A percentile compares a stretch with the other conserved stretches of the same genome.
Conservation (phyloP, 2,329 filamentous ascomycete species). For the Chaetomium olivaceum region DNA sequence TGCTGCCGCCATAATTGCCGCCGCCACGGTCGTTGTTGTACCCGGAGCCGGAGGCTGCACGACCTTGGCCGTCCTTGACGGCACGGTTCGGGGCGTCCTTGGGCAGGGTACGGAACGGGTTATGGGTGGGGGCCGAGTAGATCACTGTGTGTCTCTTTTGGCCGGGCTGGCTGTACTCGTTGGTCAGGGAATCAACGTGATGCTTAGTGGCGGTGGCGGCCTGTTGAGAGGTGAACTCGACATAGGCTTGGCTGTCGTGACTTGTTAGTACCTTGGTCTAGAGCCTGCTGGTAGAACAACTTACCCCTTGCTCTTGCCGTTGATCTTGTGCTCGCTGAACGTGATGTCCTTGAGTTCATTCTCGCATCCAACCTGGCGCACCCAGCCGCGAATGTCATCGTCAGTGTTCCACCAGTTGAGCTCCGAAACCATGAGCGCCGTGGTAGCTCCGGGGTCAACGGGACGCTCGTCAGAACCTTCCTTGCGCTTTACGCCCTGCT, state of each 20-base stretch:
- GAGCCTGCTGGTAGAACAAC: conserved; percentile 34
- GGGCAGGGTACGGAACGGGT: conserved; percentile 87
- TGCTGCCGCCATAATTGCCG: conserved; percentile 42
- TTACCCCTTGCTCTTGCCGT: conserved; percentile 97
- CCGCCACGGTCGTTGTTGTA: conserved; percentile 48
- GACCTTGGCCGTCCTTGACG: conserved; percentile 63
- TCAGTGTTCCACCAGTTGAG: conserved; percentile 97
- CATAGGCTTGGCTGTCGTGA: conserved; percentile 65
- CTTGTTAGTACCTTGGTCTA: background rate
- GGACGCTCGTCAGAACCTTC: conserved; percentile 59
- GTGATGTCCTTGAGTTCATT: conserved; percentile 87
- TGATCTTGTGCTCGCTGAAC: conserved; percentile 98
- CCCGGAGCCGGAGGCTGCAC: conserved; percentile 47
- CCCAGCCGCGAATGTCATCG: conserved; percentile 89
- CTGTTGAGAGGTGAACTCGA: conserved; percentile 81
- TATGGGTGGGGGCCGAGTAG: conserved; percentile 74
- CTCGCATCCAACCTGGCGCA: conserved; percentile 76
- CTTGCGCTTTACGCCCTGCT: conserved; percentile 63
- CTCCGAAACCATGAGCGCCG: conserved; percentile 82
- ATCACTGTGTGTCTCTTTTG: conserved; percentile 72
- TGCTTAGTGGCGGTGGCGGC: conserved; percentile 84
- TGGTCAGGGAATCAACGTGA: conserved; percentile 66
- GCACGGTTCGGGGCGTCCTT: conserved; percentile 78
- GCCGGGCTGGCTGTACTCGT: conserved; percentile 52
- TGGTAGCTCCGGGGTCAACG: conserved; percentile 60